A percentile compares a stretch with the other conserved stretches of the same genome.
Conservation (phyloP, 2,329 filamentous ascomycete species). For the Aspergillus sp. region DNA sequence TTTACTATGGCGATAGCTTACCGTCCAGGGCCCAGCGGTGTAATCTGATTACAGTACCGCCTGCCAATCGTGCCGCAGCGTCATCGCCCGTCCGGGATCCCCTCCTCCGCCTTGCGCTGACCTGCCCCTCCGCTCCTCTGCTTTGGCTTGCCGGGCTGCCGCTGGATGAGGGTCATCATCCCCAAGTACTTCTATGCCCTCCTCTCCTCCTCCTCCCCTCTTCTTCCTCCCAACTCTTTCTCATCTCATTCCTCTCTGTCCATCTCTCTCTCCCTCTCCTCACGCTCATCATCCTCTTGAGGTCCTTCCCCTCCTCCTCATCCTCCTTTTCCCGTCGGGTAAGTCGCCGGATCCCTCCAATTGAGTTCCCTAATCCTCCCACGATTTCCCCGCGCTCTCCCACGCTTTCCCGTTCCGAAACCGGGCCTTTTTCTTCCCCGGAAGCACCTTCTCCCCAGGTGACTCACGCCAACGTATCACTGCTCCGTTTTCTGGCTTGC, state of each 20-base stretch:
- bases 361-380: constrained; percentile 15
- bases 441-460: constrained; percentile 21
- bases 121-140: constrained; percentile 4
- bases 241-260: background rate
- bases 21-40: background rate
- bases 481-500: constrained; percentile 14
- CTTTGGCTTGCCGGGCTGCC: background rate
- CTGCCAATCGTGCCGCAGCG: constrained; percentile 4
- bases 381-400: constrained; percentile 15
- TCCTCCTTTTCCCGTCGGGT: constrained; percentile 3
- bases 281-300: background rate
- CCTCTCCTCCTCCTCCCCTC: background rate
- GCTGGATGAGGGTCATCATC: background rate
- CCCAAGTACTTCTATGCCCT: background rate
- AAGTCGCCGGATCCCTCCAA: background rate
- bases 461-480: constrained; percentile 18
- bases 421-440: constrained; percentile 29
- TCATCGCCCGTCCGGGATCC: background rate
- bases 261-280: background rate
- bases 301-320: background rate
- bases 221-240: background rate
- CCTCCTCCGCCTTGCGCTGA: constrained; percentile 1
- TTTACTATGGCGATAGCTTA: background rate
- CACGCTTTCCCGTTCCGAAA: constrained; percentile 25
- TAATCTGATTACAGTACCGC: background rate